Evolutionary conservation across 2,329 filamentous ascomycete species (phyloP), one percentile per base, ranked within the genome.

Genomic region (Xylariaceae sp.): DNA sequence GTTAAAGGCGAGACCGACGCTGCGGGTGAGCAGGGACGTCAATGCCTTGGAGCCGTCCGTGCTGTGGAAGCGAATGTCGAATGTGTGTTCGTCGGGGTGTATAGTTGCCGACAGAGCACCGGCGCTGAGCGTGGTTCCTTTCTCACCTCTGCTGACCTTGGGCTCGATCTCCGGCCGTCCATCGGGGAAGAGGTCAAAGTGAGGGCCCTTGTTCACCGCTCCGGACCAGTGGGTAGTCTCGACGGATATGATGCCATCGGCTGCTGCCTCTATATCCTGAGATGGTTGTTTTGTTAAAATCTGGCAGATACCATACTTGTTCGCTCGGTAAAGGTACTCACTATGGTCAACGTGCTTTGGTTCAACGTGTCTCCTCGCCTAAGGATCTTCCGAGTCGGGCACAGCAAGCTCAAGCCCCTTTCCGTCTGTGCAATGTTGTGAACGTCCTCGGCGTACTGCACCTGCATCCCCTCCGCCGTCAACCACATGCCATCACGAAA

Each of bases 401-500:
- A 81, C 1, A 81, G 61, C 12, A 81, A 64, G 16, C 66, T 70
- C 33, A 79, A 40, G 5, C 69, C 69, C 45, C 68, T 70, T 5
- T 66, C 65, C 36, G 65, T 69, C 34, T 68, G 59, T 4, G 65
- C 69, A 36, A 73, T 62, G 7, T 69, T 67, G 53, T 78, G 73
- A 12, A 83, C 66, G 44, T 83, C 78, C 59, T 83, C 79, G 23
- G 79, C 81, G 50, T 83, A 83, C 53, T 82, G 76, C 17, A 79
- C 68, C 34, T 68, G 66, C 55, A 79, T 70, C 44, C 71, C 74
- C 59, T 78, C 73, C 40, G 73, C 76, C 29, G 72, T 68, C 34
- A 83, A 65, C 81, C 81, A 84, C 79, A 83, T 80, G 48, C 74
- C 74, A 71, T 79, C 74, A 48, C 74, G 73, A 51, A 79, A 78